phyloP scores from a whole-genome alignment of 2,329 filamentous ascomycete genomes.

The Paecilomyces niveus region DNA sequence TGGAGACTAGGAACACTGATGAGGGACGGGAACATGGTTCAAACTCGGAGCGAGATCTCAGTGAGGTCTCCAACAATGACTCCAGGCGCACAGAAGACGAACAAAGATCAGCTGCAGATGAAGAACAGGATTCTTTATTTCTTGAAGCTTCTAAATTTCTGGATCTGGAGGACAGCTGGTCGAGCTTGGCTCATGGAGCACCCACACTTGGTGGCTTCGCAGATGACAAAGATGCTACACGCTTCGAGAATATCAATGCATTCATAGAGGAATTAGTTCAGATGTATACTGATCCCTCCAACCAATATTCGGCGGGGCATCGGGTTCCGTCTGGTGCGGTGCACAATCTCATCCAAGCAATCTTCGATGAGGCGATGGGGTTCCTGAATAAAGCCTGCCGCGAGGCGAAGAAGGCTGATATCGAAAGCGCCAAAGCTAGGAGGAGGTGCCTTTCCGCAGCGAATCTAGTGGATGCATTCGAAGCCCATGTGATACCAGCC shows the following conservation, averaged over 20 bases:
- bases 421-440: not conserved
- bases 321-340: not conserved
- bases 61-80: not conserved
- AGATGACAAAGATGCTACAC: not conserved
- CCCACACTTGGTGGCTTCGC: not conserved
- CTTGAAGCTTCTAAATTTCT: not conserved
- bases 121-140: not conserved
- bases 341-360: conserved; percentile 6
- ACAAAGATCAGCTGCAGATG: not conserved
- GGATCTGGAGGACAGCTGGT: not conserved
- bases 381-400: conserved; percentile 10
- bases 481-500: conserved; percentile 10
- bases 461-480: conserved; percentile 13
- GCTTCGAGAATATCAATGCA: not conserved
- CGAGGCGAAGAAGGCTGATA: not conserved
- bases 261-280: not conserved
- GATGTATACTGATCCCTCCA: not conserved
- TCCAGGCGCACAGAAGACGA: not conserved
- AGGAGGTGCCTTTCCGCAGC: not conserved
- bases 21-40: not conserved
- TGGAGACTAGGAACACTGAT: not conserved
- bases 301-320: not conserved
- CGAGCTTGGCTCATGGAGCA: not conserved
- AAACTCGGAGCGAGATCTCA: not conserved
- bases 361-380: conserved; percentile 5